A percentile compares a stretch with the other conserved stretches of the same genome.
Conservation (phyloP, 768 basidiomycete genomes). For the Tephrocybe sp. region DNA sequence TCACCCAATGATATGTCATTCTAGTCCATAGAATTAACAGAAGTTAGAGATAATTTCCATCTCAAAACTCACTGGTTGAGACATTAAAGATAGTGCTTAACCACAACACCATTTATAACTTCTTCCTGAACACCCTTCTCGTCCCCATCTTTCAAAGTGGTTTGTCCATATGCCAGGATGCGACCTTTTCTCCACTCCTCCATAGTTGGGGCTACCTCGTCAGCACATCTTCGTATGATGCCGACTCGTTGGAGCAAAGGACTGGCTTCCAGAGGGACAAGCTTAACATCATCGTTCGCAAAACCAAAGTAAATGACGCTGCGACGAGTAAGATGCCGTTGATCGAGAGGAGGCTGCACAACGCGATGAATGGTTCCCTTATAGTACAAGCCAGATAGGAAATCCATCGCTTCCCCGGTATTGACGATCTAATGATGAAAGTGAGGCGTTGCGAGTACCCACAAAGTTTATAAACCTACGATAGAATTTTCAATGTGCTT, state of each 20-base stretch:
- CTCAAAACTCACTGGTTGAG: neutral
- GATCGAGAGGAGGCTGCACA: slow-evolving; percentile 44
- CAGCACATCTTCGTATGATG: slow-evolving; percentile 29
- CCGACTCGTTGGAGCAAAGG: slow-evolving; percentile 39
- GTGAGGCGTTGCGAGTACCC: neutral
- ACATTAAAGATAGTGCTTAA: slow-evolving; percentile 46
- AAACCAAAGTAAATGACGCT: slow-evolving; percentile 47
- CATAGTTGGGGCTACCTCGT: slow-evolving; percentile 38
- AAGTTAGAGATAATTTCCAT: no score
- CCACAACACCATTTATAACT: slow-evolving; percentile 39
- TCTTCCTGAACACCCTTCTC: slow-evolving; percentile 44
- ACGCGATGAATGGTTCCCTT: slow-evolving; percentile 46
- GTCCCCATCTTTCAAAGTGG: slow-evolving; percentile 25
- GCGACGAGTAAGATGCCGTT: slow-evolving; percentile 37
- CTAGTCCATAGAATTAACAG: no score
- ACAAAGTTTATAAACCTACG: slow-evolving; percentile 20
- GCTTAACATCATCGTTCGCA: slow-evolving; percentile 39
- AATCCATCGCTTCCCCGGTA: slow-evolving; percentile 45
- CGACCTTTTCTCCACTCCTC: slow-evolving; percentile 37
- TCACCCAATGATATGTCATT: no score
- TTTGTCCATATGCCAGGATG: slow-evolving; percentile 40
- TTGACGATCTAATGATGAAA: slow-evolving; percentile 34
- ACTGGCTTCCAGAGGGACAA: slow-evolving; percentile 36
- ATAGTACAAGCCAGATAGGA: slow-evolving; percentile 46
- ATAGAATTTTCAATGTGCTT: slow-evolving; percentile 44